Evolutionary conservation across 345 rosid species (phyloP).

Genomic region (Rhodamnia rubescens): DNA sequence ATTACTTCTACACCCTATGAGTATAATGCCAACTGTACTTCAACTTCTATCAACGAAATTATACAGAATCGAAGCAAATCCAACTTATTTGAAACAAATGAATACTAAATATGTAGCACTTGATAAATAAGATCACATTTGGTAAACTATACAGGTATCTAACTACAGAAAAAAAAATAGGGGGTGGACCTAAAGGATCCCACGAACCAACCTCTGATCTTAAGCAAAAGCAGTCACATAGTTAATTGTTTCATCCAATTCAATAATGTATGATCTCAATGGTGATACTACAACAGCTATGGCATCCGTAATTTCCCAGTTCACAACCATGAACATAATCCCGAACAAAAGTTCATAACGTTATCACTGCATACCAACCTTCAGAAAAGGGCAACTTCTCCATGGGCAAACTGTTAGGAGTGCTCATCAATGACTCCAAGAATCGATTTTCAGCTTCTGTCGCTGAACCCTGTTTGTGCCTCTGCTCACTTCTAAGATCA

Average conservation of each 20-base stretch:
- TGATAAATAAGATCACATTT: neutral
- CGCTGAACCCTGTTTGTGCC: constrained; percentile 38
- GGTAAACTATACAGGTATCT: neutral
- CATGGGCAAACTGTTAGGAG: constrained; percentile 28
- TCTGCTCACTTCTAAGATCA: constrained; percentile 49
- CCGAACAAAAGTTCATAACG: neutral
- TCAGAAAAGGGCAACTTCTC: constrained; percentile 10
- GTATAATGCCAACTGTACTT: neutral
- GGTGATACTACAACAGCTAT: neutral
- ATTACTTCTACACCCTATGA: neutral
- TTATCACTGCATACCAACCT: constrained; percentile 33
- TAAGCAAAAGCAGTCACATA: neutral
- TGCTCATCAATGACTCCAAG: constrained; percentile 88
- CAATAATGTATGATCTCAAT: neutral
- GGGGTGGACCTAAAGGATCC: neutral
- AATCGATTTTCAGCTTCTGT: constrained; percentile 88
- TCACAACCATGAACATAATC: neutral
- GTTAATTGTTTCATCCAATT: neutral
- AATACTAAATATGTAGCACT: neutral
- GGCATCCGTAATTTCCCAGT: neutral
- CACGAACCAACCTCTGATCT: neutral
- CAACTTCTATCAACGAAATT: neutral
- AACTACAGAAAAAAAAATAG: neutral
- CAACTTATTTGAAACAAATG: neutral
- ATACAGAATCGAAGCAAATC: neutral